phyloP scores from a whole-genome alignment of 2,329 filamentous ascomycete species.

The Colletotrichum lentis region DNA sequence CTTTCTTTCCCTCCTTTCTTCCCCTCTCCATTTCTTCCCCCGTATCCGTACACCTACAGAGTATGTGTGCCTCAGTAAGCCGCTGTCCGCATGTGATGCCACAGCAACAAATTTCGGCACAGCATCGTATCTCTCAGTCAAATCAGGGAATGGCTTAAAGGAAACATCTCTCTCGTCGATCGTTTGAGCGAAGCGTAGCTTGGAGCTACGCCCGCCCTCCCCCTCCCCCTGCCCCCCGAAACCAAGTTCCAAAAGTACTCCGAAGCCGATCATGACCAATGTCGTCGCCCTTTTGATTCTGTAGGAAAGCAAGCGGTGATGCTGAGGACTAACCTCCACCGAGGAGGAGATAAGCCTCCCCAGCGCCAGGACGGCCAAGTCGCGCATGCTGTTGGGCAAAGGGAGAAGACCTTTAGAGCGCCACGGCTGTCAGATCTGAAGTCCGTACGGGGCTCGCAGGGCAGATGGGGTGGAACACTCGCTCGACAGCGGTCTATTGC shows the following conservation, averaged over 20 bases:
- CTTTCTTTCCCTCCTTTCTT: neutral
- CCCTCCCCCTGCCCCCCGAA: too few relatives aligned
- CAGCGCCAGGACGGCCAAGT: too few relatives aligned
- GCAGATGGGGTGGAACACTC: neutral
- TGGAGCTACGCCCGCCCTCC: neutral
- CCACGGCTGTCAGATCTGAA: too few relatives aligned
- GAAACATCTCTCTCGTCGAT: slow-evolving; percentile 3
- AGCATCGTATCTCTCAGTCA: slow-evolving; percentile 16
- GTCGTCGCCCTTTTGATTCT: slow-evolving; percentile 12
- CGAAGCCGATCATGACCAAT: slow-evolving; percentile 2
- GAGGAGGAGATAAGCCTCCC: neutral
- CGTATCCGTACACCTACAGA: too few relatives aligned
- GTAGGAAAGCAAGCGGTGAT: slow-evolving; percentile 18
- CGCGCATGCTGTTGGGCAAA: too few relatives aligned
- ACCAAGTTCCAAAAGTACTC: neutral
- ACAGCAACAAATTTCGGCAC: slow-evolving; percentile 24
- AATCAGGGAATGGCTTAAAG: slow-evolving; percentile 20
- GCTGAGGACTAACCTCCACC: slow-evolving; percentile 9
- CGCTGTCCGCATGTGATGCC: slow-evolving; percentile 26
- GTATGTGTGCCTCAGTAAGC: slow-evolving; percentile 19
- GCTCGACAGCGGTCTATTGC: slow-evolving; percentile 1
- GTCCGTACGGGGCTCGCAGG: neutral
- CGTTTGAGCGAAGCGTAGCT: neutral
- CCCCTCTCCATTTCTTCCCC: neutral
- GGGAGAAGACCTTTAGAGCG: too few relatives aligned